Evolutionary conservation across 23 red algal genomes (phyloP), one percentile per base, ranked within the genome.

Genomic region (Chondrus crispus): DNA sequence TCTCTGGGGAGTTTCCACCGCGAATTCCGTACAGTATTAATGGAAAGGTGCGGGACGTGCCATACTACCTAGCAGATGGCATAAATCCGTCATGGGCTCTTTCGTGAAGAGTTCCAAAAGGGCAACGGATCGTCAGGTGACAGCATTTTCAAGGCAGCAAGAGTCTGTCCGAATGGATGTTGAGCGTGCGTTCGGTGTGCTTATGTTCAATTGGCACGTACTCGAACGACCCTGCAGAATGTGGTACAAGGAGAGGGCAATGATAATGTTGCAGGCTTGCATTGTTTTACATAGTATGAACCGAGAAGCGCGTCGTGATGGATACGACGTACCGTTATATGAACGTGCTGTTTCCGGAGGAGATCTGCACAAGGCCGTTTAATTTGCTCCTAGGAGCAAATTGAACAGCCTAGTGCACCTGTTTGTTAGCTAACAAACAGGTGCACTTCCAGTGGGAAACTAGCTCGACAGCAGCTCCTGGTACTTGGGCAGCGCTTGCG

Each of bases 41-140:
- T 68, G 87, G 70, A 6, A 58, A 33, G 12, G 19, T 24, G 32
- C 44, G 71, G 18, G 40, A 0, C 6, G 42, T 81, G n/a, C 37
- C 38, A 41, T 81, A 91, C 46, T 91, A 80, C 38, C 26, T 91
- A 14, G 71, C 2, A 38, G 87, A 81, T 20, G 87, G 71, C 10
- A 81, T 91, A 40, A 80, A 91, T 37, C 70, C 70, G 19, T 30
- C 10, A 4, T 91, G 55, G 49, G 48, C 82, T 54, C n/a, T n/a
- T n/a, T n/a, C n/a, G n/a, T n/a, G n/a, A n/a, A n/a, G n/a, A n/a
- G n/a, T n/a, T n/a, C n/a, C n/a, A n/a, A n/a, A n/a, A n/a, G n/a
- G n/a, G n/a, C n/a, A n/a, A n/a, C n/a, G n/a, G n/a, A n/a, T n/a
- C n/a, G n/a, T n/a, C n/a, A n/a, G n/a, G n/a, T n/a, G n/a, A n/a